Base-by-base conservation (phyloP, 2,329 filamentous ascomycete species). In the Aspergillus luchuensis region DNA sequence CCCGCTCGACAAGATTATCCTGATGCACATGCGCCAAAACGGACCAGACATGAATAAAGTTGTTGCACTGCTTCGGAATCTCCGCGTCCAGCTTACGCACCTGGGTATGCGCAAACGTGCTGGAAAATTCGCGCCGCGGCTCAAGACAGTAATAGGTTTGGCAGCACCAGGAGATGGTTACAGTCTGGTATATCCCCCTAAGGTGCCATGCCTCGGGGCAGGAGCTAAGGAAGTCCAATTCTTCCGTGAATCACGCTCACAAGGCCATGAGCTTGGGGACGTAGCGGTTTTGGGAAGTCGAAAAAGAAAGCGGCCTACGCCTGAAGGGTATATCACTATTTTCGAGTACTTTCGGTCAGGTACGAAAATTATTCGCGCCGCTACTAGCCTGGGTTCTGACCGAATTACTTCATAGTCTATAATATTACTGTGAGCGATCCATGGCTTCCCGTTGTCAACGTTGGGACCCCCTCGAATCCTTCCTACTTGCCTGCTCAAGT, bases 401-500 rank as follows among this genome's bases (percentile, higher is more conserved):
- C 1, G 1, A 17, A 5, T 8, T 45, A 11, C 28, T 23, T 6
- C 19, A 5, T 68, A 82, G 75, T 7, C 69, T 79, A 70, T 62
- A 47, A 50, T 2, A 77, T 82, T 52, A 63, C 63, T 0, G 57
- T 73, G 1, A 66, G 77, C 4, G 10, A 60, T 6, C 68, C 69
- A 0, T 65, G 79, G 5, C 72, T 81, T 1, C 87, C 89, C 0
- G 77, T 91, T 0, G 73, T 92, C 63, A 91, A 92, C 67, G 78
- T 88, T 28, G 89, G 89, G 1, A 84, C 75, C 7, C 63, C 65
- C 0, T 71, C 76, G 0, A 82, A 81, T n/a, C 87, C 89, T 0
- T 78, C 79, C 0, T 91, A 89, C 66, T 74, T 89, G 49, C 88
- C 89, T 0, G 82, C 85, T 0, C 88, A 92, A 69, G 75, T 87